Evolutionary conservation across 768 basidiomycete species (phyloP), one percentile per base, ranked within the genome.

Genomic region (Calocera cornea): DNA sequence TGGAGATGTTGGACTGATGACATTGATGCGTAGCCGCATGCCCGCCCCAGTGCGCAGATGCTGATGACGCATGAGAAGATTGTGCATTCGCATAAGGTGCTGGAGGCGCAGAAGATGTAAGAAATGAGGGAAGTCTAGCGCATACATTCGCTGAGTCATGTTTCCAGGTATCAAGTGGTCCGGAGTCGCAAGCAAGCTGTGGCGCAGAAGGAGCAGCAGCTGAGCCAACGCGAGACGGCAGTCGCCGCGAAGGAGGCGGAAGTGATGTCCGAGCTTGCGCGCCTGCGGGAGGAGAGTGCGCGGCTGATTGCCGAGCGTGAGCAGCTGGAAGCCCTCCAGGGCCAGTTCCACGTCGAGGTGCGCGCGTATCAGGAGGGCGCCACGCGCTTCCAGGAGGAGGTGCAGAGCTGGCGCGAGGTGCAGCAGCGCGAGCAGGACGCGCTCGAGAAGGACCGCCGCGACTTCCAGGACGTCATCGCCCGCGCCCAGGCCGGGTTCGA

Each of bases 31-130:
- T 63, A 92, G 90, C 91, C 91, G 2, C 89, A 89, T 1, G 89
- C 90, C 87, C 84, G 91, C 41, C 91, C 90, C 1, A 91, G 89
- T 0, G 88, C 89, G 0, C 82, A 84, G 8, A 89, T 90, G 73
- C 82, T 92, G 10, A 83, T 92, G 17, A 88, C 89, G 72, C 87
- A 90, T 69, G 90, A 93, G 72, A 83, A 89, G 0, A 72, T 92
- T 2, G 83, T 87, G 40, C 80, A 89, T 16, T 86, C 86, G 0
- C 82, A 82, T 72, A 89, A 88, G 72, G 85, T 91, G 19, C 76
- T 83, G 10, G 90, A 92, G 72, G 84, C 89, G 0, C 87, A 90
- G 71, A 91, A 89, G 71, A 85, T 90, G 90, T 89, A 68, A 33
- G 83, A 72, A 66, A 24, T n/a, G 66, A 33, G 38, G 34, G 67